Percentiles rank a stretch among this genome's conserved stretches.
Evolutionary conservation across 345 rosid species (phyloP).

Genomic region (Arabidopsis arenosa): DNA sequence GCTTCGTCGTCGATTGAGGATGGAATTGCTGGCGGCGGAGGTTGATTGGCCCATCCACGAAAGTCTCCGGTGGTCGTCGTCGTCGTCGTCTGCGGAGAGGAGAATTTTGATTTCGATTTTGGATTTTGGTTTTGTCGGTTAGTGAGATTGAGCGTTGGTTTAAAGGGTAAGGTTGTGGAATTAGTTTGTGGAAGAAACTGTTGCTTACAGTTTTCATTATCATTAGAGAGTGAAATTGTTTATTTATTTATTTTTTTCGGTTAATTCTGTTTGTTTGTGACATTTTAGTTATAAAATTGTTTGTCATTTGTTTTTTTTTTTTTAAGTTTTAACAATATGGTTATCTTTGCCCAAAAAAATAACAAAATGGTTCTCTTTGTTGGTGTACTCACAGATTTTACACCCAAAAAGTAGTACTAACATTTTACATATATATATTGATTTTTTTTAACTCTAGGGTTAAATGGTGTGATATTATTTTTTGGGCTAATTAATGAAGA

Average conservation of each 20-base stretch:
- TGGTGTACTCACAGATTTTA: too few species aligned
- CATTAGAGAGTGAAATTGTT: not conserved
- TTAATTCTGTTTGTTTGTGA: not conserved
- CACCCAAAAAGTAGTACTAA: too few species aligned
- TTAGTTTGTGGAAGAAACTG: slow-evolving; percentile 18
- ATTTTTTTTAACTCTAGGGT: too few species aligned
- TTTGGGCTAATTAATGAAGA: too few species aligned
- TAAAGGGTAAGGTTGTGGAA: slow-evolving; percentile 21
- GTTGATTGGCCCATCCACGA: slow-evolving; percentile 79
- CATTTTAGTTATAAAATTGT: not conserved
- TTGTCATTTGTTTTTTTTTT: not conserved
- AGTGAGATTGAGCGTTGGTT: slow-evolving; percentile 33
- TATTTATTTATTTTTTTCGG: not conserved
- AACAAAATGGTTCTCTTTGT: too few species aligned
- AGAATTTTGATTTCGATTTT: not conserved
- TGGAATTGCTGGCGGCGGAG: slow-evolving; percentile 58
- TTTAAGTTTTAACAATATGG: not conserved
- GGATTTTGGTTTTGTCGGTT: slow-evolving; percentile 25
- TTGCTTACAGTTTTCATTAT: slow-evolving; percentile 10
- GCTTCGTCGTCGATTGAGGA: slow-evolving; percentile 49
- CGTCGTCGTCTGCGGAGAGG: slow-evolving; percentile 8
- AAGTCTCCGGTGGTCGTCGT: slow-evolving; percentile 27
- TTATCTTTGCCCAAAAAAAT: too few species aligned
- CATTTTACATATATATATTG: too few species aligned
- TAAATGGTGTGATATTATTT: too few species aligned